phyloP scores from a whole-genome alignment of 2,329 filamentous ascomycete genomes.

The Laburnicola sp. region DNA sequence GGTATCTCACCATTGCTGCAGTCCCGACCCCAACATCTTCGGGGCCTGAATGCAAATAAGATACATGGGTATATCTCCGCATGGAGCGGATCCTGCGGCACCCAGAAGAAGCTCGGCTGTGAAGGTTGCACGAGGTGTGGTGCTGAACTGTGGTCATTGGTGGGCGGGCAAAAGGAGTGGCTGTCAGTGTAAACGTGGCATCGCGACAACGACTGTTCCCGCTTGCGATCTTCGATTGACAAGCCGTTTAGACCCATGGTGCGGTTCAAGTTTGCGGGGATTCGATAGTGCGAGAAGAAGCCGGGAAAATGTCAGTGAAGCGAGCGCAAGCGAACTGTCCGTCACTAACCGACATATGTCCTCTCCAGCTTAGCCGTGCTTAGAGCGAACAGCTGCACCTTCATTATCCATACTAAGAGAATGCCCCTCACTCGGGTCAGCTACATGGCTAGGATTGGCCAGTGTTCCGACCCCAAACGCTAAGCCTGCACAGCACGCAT shows the following conservation, averaged over 20 bases:
- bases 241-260: not conserved
- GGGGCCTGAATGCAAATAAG: not conserved
- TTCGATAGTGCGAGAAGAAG: slow-evolving; percentile 2
- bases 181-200: slow-evolving; percentile 9
- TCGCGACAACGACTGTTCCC: slow-evolving; percentile 6
- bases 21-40: not conserved
- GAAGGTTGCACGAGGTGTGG: slow-evolving; percentile 2
- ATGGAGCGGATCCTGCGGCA: slow-evolving; percentile 11
- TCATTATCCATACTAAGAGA: not conserved
- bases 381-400: not conserved
- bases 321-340: slow-evolving; percentile 9
- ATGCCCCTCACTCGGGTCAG: not conserved
- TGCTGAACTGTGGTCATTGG: slow-evolving; percentile 4
- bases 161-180: not conserved
- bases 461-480: not conserved
- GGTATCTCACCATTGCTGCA: not conserved
- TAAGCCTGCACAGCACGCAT: no score
- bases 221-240: slow-evolving; percentile 10
- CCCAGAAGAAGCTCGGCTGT: not conserved
- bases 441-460: not conserved
- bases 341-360: slow-evolving; percentile 6
- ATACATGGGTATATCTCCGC: slow-evolving; percentile 3
- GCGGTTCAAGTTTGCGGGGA: not conserved
- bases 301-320: not conserved
- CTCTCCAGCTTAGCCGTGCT: not conserved